phyloP scores from a whole-genome alignment of 1,284 basidiomycete species.

The Cystobasidium slooffiae region DNA sequence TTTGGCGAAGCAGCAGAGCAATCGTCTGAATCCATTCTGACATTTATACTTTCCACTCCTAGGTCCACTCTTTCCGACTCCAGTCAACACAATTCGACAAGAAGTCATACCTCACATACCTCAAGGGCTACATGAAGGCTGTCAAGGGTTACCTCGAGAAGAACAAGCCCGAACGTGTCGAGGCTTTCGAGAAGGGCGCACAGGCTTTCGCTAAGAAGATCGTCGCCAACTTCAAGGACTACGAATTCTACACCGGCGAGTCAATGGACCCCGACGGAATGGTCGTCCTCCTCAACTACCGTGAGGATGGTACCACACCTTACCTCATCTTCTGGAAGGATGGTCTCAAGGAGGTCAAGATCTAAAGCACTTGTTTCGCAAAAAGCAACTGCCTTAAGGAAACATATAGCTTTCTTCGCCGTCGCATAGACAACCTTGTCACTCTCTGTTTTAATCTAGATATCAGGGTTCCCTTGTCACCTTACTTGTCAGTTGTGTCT shows the following conservation, averaged over 20 bases:
- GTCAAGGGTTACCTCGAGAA: constrained; percentile 68
- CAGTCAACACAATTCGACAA: constrained; percentile 86
- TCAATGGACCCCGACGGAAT: constrained; percentile 67
- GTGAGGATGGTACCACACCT: constrained; percentile 67
- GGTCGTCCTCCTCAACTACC: constrained; percentile 85
- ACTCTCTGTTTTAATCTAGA: constrained; percentile 3
- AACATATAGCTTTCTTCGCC: neutral
- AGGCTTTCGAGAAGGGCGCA: constrained; percentile 84
- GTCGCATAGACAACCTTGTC: constrained; percentile 3
- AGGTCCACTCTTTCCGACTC: constrained; percentile 86
- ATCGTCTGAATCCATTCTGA: too few relatives aligned
- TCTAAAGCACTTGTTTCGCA: constrained; percentile 23
- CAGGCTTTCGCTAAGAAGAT: constrained; percentile 73
- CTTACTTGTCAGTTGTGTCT: neutral
- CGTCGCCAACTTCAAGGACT: constrained; percentile 86
- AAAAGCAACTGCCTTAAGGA: neutral
- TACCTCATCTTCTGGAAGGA: constrained; percentile 95
- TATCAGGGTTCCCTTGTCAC: constrained; percentile 7
- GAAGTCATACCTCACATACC: constrained; percentile 79
- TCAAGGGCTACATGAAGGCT: constrained; percentile 88
- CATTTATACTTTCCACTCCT: too few relatives aligned
- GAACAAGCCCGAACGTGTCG: constrained; percentile 70
- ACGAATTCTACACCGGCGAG: constrained; percentile 86
- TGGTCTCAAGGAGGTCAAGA: constrained; percentile 69
- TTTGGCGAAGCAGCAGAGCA: too few relatives aligned